Conservation (phyloP, 2,329 filamentous ascomycete species). For the Penicillium sp. region DNA sequence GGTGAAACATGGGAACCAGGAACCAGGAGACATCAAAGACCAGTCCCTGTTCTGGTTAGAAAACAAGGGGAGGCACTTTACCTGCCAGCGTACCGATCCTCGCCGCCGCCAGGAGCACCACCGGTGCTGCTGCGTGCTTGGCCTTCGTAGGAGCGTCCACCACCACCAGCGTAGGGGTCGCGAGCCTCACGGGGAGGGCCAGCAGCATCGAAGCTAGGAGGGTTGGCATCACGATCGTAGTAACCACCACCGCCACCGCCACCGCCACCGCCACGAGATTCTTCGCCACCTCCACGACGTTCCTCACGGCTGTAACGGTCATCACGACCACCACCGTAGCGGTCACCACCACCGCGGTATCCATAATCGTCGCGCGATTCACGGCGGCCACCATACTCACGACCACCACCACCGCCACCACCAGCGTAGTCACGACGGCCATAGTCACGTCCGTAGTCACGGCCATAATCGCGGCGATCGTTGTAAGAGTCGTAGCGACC, state of each 20-base stretch:
- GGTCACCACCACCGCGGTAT: conserved; percentile 41
- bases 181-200: conserved; percentile 37
- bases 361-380: conserved; percentile 47
- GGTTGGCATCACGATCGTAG: conserved; percentile 55
- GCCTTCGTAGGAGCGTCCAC: conserved; percentile 39
- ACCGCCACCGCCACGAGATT: conserved; percentile 37
- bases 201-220: conserved; percentile 45
- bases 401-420: conserved; percentile 48
- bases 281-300: conserved; percentile 45
- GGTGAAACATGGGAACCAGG: conserved; percentile 22
- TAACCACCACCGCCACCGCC: conserved; percentile 39
- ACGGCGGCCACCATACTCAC: conserved; percentile 47
- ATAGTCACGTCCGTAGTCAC: conserved; percentile 61
- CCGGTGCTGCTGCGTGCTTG: conserved; percentile 12
- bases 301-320: conserved; percentile 47
- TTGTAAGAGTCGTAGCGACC: conserved; percentile 49
- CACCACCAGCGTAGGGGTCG: conserved; percentile 30
- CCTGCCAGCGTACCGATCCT: conserved; percentile 43
- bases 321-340: conserved; percentile 50
- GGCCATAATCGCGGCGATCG: conserved; percentile 61
- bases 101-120: conserved; percentile 12
- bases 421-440: conserved; percentile 55
- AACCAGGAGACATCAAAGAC: conserved; percentile 15
- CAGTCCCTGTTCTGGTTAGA: conserved; percentile 24
- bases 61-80: conserved; percentile 30